phyloP scores from a whole-genome alignment of 768 basidiomycete species.

The Mycena albidolilacea region DNA sequence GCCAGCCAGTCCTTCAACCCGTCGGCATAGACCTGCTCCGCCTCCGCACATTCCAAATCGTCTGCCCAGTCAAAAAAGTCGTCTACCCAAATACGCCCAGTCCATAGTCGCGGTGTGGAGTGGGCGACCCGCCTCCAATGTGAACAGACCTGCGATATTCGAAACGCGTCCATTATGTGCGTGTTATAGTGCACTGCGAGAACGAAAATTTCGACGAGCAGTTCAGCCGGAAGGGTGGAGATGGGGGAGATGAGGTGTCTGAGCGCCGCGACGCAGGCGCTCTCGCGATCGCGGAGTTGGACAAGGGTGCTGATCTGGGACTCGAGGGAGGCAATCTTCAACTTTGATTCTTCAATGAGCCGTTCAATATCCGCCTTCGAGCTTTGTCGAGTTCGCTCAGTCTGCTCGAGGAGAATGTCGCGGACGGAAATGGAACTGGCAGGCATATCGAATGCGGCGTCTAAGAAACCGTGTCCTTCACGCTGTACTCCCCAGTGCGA shows the following conservation, averaged over 20 bases:
- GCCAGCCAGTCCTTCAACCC: slow-evolving; percentile 8
- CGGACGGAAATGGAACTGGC: no score
- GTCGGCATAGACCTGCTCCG: background rate
- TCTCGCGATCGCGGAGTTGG: background rate
- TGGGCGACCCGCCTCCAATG: slow-evolving; percentile 2
- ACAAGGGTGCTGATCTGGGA: background rate
- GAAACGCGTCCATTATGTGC: background rate
- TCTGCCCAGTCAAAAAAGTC: no score
- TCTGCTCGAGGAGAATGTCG: background rate
- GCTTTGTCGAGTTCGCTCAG: background rate
- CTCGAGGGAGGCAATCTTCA: background rate
- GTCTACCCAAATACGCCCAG: background rate
- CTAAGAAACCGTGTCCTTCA: no score
- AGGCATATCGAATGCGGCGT: no score
- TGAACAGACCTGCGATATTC: slow-evolving; percentile 11
- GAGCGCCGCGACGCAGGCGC: background rate
- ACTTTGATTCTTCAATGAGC: background rate
- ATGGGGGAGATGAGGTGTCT: background rate
- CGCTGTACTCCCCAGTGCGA: no score
- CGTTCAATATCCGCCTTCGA: slow-evolving; percentile 1
- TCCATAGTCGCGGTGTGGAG: slow-evolving; percentile 10
- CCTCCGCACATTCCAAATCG: no score
- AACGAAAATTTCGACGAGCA: background rate
- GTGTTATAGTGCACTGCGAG: background rate
- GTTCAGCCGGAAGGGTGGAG: background rate